phyloP scores from a whole-genome alignment of 2,329 filamentous ascomycete species.

The Macrophomina phaseolina region DNA sequence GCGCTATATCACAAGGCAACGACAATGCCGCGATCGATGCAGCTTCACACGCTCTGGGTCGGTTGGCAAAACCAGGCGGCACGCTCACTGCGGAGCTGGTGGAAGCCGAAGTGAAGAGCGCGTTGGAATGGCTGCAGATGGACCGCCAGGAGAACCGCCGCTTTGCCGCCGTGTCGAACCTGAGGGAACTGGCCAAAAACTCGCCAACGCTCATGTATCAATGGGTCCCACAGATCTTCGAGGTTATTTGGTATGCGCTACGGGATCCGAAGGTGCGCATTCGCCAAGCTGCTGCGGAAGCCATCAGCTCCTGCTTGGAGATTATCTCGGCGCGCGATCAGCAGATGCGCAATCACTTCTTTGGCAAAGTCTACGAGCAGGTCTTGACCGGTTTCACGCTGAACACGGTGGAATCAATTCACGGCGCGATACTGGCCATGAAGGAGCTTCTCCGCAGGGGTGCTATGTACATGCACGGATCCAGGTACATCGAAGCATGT shows the following conservation, averaged over 20 bases:
- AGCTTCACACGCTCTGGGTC: slow-evolving; percentile 86
- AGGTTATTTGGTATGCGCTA: slow-evolving; percentile 94
- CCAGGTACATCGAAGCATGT: slow-evolving; percentile 84
- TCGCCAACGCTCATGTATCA: slow-evolving; percentile 95
- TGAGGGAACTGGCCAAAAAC: slow-evolving; percentile 88
- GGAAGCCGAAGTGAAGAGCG: slow-evolving; percentile 94
- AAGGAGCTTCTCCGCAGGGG: slow-evolving; percentile 93
- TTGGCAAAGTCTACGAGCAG: slow-evolving; percentile 88
- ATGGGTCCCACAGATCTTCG: slow-evolving; percentile 93
- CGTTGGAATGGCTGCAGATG: slow-evolving; percentile 94
- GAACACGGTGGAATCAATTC: slow-evolving; percentile 83
- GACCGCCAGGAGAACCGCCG: slow-evolving; percentile 91
- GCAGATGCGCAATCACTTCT: slow-evolving; percentile 84
- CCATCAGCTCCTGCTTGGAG: slow-evolving; percentile 92
- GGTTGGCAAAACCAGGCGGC: slow-evolving; percentile 88
- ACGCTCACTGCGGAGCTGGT: slow-evolving; percentile 94
- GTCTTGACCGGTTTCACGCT: slow-evolving; percentile 76
- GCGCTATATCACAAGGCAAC: slow-evolving; percentile 85
- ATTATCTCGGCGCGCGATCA: slow-evolving; percentile 94
- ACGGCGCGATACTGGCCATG: slow-evolving; percentile 91
- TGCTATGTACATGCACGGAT: slow-evolving; percentile 98
- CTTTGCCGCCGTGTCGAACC: slow-evolving; percentile 89
- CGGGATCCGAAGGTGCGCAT: slow-evolving; percentile 91
- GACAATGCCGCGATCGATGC: slow-evolving; percentile 90
- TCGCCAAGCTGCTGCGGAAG: slow-evolving; percentile 87